A percentile compares a stretch with the other conserved stretches of the same genome.
Conservation (phyloP, 108 stramenopile species). For the Cyclotella sp. region DNA sequence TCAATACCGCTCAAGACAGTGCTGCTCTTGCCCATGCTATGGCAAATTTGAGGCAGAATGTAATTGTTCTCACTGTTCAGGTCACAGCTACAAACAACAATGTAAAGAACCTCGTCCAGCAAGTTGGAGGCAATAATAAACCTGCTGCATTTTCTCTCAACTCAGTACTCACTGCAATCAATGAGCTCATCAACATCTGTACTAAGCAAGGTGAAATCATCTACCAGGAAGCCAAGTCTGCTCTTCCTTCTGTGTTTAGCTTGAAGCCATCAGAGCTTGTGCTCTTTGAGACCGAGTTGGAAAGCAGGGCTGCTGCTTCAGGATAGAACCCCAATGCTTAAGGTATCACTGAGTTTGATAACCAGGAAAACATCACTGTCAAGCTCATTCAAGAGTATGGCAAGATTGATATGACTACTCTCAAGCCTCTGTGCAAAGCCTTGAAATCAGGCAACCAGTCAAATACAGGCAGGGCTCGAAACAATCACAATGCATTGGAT, state of each 20-base stretch:
- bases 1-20: too few species aligned
- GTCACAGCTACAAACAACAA: slow-evolving; percentile 7
- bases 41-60: background rate
- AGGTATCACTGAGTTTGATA: background rate
- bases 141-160: background rate
- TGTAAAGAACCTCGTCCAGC: background rate
- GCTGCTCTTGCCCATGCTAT: background rate
- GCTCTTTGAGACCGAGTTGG: background rate
- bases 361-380: background rate
- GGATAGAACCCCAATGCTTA: background rate
- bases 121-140: background rate
- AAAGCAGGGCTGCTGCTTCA: background rate
- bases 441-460: background rate
- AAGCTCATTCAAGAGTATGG: slow-evolving; percentile 5
- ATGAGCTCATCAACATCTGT: background rate
- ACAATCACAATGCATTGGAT: background rate
- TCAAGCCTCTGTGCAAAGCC: background rate
- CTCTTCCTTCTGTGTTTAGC: background rate
- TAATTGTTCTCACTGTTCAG: background rate
- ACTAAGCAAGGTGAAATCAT: background rate
- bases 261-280: background rate
- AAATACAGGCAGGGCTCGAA: background rate
- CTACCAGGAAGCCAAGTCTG: background rate
- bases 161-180: background rate
- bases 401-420: background rate